A percentile compares a stretch with the other conserved stretches of the same genome.
Conservation (phyloP, 345 rosid genomes). For the Turnera subulata region DNA sequence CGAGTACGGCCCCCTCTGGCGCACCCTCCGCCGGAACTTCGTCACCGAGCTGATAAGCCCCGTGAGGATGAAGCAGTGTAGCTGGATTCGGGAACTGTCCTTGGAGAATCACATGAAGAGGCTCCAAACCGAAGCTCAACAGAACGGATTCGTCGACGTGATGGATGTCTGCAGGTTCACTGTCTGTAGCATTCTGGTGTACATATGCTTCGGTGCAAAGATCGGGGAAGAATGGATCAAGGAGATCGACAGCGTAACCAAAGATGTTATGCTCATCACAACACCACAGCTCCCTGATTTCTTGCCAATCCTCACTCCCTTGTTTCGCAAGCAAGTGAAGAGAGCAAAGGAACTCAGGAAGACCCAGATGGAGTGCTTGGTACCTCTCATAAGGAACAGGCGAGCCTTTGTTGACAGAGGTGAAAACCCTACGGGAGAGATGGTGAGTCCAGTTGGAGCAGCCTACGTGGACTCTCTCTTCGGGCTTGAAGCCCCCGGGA, state of each 20-base stretch:
- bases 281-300: slow-evolving; percentile 74
- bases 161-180: slow-evolving; percentile 74
- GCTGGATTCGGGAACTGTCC: slow-evolving; percentile 89
- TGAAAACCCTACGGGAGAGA: slow-evolving; percentile 39
- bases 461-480: slow-evolving; percentile 87
- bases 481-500: slow-evolving; percentile 38
- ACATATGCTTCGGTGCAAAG: slow-evolving; percentile 87
- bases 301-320: slow-evolving; percentile 66
- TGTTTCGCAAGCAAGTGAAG: slow-evolving; percentile 58
- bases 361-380: slow-evolving; percentile 71
- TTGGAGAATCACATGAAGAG: slow-evolving; percentile 62
- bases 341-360: slow-evolving; percentile 62
- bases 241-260: slow-evolving; percentile 60
- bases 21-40: slow-evolving; percentile 69
- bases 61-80: slow-evolving; percentile 64
- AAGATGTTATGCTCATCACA: slow-evolving; percentile 84
- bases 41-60: slow-evolving; percentile 76
- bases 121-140: slow-evolving; percentile 42
- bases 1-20: slow-evolving; percentile 79
- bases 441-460: slow-evolving; percentile 94
- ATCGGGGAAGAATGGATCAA: slow-evolving; percentile 57
- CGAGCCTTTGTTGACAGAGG: slow-evolving; percentile 48
- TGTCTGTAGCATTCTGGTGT: slow-evolving; percentile 70
- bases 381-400: slow-evolving; percentile 64
- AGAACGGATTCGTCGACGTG: slow-evolving; percentile 63